Evolutionary conservation across 2,329 filamentous ascomycete genomes (phyloP).

Genomic region (Truncatella angustata): DNA sequence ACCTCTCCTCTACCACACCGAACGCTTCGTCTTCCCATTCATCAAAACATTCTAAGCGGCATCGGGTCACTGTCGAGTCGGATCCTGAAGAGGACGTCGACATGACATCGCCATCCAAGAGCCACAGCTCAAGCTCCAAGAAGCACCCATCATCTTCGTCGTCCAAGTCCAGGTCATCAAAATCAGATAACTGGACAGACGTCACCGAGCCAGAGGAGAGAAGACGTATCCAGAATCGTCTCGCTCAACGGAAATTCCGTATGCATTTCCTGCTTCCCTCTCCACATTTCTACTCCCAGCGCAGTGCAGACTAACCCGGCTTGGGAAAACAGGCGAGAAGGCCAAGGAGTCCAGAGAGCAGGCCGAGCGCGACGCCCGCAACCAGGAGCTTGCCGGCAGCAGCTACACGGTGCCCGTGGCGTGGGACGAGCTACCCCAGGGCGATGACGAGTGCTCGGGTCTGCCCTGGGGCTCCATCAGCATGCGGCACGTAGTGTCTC

Average conservation of each 20-base stretch:
- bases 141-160: conserved; percentile 34
- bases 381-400: conserved; percentile 61
- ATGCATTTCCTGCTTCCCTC: conserved; percentile 30
- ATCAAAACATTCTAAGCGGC: conserved; percentile 10
- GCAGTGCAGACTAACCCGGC: conserved; percentile 8
- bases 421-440: conserved; percentile 52
- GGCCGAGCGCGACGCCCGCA: conserved; percentile 60
- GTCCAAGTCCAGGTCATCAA: conserved; percentile 31
- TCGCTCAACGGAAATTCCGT: conserved; percentile 77
- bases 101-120: conserved; percentile 33
- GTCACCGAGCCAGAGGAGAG: conserved; percentile 70
- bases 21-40: conserved; percentile 14
- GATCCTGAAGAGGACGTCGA: conserved; percentile 14
- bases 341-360: conserved; percentile 66
- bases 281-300: neutral
- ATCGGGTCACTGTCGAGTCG: neutral
- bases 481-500: conserved; percentile 52
- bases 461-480: conserved; percentile 72
- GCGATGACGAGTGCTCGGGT: conserved; percentile 55
- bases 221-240: conserved; percentile 72
- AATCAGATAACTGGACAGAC: conserved; percentile 65
- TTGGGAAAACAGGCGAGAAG: conserved; percentile 59
- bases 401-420: conserved; percentile 63
- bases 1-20: neutral
- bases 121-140: conserved; percentile 27